Evolutionary conservation across 2,329 filamentous ascomycete genomes (phyloP), one percentile per base, ranked within the genome.

Genomic region (Colletotrichum sp.): DNA sequence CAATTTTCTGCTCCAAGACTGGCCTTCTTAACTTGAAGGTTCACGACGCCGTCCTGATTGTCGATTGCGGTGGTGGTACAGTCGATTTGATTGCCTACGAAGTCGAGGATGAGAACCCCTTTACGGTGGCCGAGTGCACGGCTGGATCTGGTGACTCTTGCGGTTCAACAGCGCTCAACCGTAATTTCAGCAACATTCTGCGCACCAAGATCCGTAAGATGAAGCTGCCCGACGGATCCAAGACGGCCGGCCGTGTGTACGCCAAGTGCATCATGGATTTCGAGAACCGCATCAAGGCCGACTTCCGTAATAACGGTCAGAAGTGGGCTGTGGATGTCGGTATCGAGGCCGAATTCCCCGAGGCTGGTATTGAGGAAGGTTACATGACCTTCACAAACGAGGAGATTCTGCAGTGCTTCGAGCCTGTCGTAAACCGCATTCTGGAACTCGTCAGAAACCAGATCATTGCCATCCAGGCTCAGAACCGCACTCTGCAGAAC

Each of bases 191-290:
- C 88, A 99, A 99, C 87, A 98, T 99, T 80, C 89, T 99, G 67
- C 94, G 97, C 70, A 98, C 96, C 77, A 99, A 99, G 90, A 99
- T 99, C 81, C 92, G 96, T 80, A 99, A 99, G 90, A 99, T 99
- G 97, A 99, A 99, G 87, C 90, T 99, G 62, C 96, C 97, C 2
- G 96, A 99, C 83, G 96, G 96, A 63, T 98, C 96, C 80, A 98
- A 96, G 87, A 99, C 96, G 4, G 96, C 97, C n/a, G 96, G 96
- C 59, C 96, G 96, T 86, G 97, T 99, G 71, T 99, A 99, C 85
- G 96, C 96, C 80, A 99, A 99, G 88, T 99, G 96, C 85, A 99
- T 99, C 86, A 99, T 99, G 96, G 97, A 99, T 87, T 99, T 99
- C 82, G 97, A 99, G 89, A 99, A 99, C 91, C 91, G 97, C 85